Base-by-base conservation (phyloP, 371 early-diverging fungal genomes). In the Rhizopus stolonifer region DNA sequence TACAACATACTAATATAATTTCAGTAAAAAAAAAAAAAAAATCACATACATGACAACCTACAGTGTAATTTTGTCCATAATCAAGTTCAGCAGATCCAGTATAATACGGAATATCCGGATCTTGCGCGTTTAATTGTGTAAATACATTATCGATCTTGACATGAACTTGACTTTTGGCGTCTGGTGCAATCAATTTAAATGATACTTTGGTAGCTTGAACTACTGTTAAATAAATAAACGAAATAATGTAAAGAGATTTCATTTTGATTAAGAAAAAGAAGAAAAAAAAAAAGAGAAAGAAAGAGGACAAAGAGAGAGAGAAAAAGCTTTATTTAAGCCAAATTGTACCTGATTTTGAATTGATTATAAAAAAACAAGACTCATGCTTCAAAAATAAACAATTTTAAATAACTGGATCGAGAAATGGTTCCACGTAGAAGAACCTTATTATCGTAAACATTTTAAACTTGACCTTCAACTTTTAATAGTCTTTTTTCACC, bases 171-270 rank as follows among this genome's bases (percentile, higher is more conserved):
- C 51, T 58, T 26, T 42, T 24, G 19, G 63, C 72, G 36, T 62
- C 62, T 14, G 82, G 82, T 8, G 79, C 82, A 25, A 82, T 54
- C 19, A 82, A 74, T 34, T 68, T 68, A 52, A 82, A 82, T 19
- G 62, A 67, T 17, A 64, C 61, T 34, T 26, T 53, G 17, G 61
- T 53, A 40, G 60, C 65, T 46, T 61, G 40, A 14, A 55, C 55
- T 38, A 60, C 58, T 11, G 59, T 25, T 22, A 69, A 26, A 22
- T 52, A 22, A 23, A 62, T 38, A 23, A 65, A 9, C 15, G 65
- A 59, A 18, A 65, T 43, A 33, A 58, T 43, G 18, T 60, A 24
- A 49, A 65, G 60, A 23, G 65, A 54, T 51, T 56, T 69, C 69
- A 69, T 69, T 42, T 13, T 52, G 8, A 39, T 21, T 18, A 39